These are phyloP conservation scores for Vararia minispora DNA, from an alignment of 768 basidiomycete genomes.

Conservation along the genomic window DNA sequence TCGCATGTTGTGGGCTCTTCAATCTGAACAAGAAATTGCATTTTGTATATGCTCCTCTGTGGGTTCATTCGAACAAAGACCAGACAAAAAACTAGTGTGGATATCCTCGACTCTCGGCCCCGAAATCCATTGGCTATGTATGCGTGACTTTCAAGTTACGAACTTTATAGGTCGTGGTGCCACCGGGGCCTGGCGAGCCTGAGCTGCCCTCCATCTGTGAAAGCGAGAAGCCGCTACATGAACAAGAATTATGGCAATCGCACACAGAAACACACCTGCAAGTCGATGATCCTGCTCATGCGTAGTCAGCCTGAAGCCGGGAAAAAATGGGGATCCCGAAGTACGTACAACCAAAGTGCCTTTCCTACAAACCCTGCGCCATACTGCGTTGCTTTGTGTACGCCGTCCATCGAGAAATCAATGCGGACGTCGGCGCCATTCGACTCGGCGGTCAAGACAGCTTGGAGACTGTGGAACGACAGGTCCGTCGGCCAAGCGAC, in stretches of 20 bases:
- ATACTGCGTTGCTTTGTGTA: constrained; percentile 25
- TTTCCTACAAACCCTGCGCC: constrained; percentile 30
- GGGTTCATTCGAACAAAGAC: too few relatives aligned
- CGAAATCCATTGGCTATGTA: too few relatives aligned
- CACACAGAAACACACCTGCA: too few relatives aligned
- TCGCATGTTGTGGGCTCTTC: too few relatives aligned
- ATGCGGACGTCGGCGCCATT: constrained; percentile 28
- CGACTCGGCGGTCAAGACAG: constrained; percentile 28
- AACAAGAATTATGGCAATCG: background rate
- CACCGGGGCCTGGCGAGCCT: constrained; percentile 30
- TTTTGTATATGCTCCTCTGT: too few relatives aligned
- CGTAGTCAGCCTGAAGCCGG: too few relatives aligned
- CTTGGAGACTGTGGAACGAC: constrained; percentile 32
- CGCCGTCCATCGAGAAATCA: constrained; percentile 31
- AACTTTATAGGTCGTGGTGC: constrained; percentile 30
- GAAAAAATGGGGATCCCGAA: constrained; percentile 25
- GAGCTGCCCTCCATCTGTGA: constrained; percentile 35
- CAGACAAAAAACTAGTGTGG: too few relatives aligned
- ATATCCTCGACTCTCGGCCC: too few relatives aligned
- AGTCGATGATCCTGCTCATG: too few relatives aligned
- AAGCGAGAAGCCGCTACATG: background rate
- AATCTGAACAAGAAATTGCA: too few relatives aligned
- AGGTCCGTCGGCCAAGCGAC: constrained; percentile 32
- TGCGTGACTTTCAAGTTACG: constrained; percentile 29
- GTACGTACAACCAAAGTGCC: constrained; percentile 30